Conservation (phyloP, 2,329 filamentous ascomycete species). For the Neocucurbitaria cava region DNA sequence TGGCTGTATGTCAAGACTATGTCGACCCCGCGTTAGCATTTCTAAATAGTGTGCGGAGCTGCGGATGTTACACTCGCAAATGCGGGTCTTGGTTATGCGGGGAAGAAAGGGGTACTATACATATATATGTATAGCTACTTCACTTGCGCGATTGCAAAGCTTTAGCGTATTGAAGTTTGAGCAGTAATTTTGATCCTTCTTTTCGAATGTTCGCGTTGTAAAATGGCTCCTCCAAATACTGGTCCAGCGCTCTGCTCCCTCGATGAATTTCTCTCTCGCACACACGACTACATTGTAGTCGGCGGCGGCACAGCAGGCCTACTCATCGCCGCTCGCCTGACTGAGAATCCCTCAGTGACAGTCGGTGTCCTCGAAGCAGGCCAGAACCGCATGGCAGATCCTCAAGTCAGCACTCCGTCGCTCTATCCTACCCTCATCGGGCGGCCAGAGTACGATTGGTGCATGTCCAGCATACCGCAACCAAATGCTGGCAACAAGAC, state of each 20-base stretch:
- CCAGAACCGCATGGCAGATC: neutral
- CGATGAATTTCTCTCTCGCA: conserved; percentile 8
- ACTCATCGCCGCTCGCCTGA: neutral
- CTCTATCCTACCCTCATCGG: neutral
- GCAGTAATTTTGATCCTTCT: neutral
- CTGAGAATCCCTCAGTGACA: neutral
- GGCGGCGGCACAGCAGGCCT: neutral
- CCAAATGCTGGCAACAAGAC: neutral
- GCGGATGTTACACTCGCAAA: neutral
- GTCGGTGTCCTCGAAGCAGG: neutral
- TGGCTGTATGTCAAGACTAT: too few species aligned
- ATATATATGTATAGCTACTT: neutral
- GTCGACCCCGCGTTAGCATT: neutral
- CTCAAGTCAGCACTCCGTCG: neutral
- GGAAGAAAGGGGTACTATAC: neutral
- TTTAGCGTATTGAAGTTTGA: neutral
- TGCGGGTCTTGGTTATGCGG: neutral
- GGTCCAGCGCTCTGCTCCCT: neutral
- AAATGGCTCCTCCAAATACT: neutral
- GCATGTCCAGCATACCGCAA: neutral
- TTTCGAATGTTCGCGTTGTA: neutral
- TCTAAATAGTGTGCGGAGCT: neutral
- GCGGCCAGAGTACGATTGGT: neutral
- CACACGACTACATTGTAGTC: conserved; percentile 2
- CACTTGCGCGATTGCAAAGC: neutral